Evolutionary conservation across 1,139 yeast genomes (phyloP).

Genomic region (Pichia sp.): DNA sequence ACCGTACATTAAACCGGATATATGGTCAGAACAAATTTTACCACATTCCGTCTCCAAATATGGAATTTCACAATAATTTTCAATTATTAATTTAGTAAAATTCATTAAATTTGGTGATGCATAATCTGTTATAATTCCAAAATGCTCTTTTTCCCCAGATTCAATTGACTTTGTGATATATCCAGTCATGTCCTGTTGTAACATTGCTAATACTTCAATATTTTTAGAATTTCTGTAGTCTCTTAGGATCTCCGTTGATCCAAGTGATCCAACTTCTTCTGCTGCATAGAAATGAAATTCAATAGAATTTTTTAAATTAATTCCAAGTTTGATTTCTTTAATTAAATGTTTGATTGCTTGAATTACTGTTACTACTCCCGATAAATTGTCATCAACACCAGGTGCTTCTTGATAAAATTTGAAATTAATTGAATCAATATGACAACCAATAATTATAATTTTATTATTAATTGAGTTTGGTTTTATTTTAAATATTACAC

Average conservation of each 20-base stretch:
- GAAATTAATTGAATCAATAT: slow-evolving; percentile 79
- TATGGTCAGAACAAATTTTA: slow-evolving; percentile 91
- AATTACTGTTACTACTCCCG: slow-evolving; percentile 59
- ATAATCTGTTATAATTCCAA: slow-evolving; percentile 77
- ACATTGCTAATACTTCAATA: slow-evolving; percentile 63
- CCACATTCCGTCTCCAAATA: slow-evolving; percentile 77
- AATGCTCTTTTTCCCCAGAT: slow-evolving; percentile 57
- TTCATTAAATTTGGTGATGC: slow-evolving; percentile 54
- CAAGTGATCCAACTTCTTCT: slow-evolving; percentile 89
- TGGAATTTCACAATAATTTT: slow-evolving; percentile 58
- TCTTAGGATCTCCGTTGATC: slow-evolving; percentile 73
- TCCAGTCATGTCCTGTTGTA: slow-evolving; percentile 97
- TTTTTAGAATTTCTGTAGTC: slow-evolving; percentile 42
- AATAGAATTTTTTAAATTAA: slow-evolving; percentile 50
- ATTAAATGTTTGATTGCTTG: slow-evolving; percentile 6
- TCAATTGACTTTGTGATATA: slow-evolving; percentile 53
- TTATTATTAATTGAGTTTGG: too few species aligned
- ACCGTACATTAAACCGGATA: slow-evolving; percentile 77
- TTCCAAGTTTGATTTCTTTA: background rate
- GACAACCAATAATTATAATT: slow-evolving; percentile 75
- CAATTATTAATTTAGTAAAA: slow-evolving; percentile 57
- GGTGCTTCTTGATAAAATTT: slow-evolving; percentile 68
- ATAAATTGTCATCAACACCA: slow-evolving; percentile 95
- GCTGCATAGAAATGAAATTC: slow-evolving; percentile 95
- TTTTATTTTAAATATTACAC: slow-evolving; percentile 42